These are phyloP conservation scores for Filosporella fistucella DNA, from an alignment of 495 filamentous ascomycete genomes.

Conservation along the genomic window DNA sequence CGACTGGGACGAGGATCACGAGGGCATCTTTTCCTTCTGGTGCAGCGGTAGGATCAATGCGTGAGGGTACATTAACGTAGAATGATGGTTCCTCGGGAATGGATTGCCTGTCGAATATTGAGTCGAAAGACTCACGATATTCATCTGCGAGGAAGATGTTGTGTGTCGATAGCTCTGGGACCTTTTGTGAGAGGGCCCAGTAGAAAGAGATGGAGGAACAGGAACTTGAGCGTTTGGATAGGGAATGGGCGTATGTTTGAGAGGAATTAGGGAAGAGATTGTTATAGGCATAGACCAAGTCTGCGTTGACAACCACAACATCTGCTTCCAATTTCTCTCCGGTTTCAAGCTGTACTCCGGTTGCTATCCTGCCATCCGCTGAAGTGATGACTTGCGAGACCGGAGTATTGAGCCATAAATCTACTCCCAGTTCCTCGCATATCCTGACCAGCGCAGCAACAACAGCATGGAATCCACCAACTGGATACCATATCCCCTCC, in stretches of 20 bases:
- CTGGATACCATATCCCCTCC: conserved; percentile 71
- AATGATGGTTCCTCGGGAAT: conserved; percentile 63
- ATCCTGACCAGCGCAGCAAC: conserved; percentile 50
- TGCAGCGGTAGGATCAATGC: conserved; percentile 60
- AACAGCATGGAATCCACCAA: conserved; percentile 61
- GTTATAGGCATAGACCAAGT: conserved; percentile 67
- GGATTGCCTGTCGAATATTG: conserved; percentile 61
- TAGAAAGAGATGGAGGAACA: conserved; percentile 74
- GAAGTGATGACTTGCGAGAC: conserved; percentile 43
- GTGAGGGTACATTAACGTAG: conserved; percentile 67
- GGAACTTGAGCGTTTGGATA: conserved; percentile 45
- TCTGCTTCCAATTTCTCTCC: conserved; percentile 53
- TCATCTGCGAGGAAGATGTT: conserved; percentile 71
- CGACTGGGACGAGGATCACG: conserved; percentile 64
- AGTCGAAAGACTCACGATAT: conserved; percentile 64
- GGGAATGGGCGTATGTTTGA: conserved; percentile 34
- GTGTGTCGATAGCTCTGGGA: conserved; percentile 59
- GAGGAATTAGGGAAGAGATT: conserved; percentile 49
- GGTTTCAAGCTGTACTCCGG: conserved; percentile 46
- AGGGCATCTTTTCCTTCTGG: conserved; percentile 55
- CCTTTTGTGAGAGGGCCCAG: conserved; percentile 53
- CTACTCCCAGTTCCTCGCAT: conserved; percentile 49
- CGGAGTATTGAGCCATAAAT: conserved; percentile 49
- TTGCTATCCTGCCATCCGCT: conserved; percentile 37
- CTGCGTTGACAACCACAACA: conserved; percentile 61